Base-by-base conservation (phyloP, 305 asterid species). In the Solanum hybrid region DNA sequence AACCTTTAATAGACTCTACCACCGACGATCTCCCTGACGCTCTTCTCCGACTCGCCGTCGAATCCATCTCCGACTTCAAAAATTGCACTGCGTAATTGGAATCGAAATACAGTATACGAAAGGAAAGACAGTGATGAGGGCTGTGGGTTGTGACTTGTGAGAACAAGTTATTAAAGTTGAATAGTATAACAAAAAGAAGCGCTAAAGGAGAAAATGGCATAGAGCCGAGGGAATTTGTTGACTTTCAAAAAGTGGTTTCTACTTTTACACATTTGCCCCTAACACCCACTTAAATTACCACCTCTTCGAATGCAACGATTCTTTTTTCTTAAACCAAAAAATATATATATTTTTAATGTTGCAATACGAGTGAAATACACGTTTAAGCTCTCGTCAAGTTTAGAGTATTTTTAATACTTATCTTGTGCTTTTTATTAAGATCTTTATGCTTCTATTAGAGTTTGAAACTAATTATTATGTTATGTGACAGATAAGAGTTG, bases 11-110 rank as follows among this genome's bases (percentile, higher is more conserved):
- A 38, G 98, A 96, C 83, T 92, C 96, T 39, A 94, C 89, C 57
- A 97, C 87, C 41, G 98, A 97, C 22, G 97, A 90, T 88, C 98
- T 95, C 68, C 93, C 98, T 13, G 98, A 94, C 68, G 82, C 32
- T 80, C 34, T 27, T 29, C 34, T 31, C 36, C 6, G n/a, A 26
- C 70, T 7, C 26, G 87, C 70, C 10, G 72, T 17, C 39, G 41
- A 29, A 27, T 84, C 76, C 88, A 82, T 82, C 5, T 26, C 4
- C 1, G 6, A 10, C 29, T n/a, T 4, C 14, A 10, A 70, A 70
- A 10, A 10, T 73, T 73, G 85, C 38, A 36, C 7, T 22, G 57
- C 3, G 57, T 5, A 79, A 79, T 12, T 12, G 57, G 85, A 36
- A 79, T 79, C 85, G 57, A 14, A 80, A 24, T n/a, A 70, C 4